Evolutionary conservation across 768 basidiomycete genomes (phyloP).

Genomic region (Amanita molliuscula): DNA sequence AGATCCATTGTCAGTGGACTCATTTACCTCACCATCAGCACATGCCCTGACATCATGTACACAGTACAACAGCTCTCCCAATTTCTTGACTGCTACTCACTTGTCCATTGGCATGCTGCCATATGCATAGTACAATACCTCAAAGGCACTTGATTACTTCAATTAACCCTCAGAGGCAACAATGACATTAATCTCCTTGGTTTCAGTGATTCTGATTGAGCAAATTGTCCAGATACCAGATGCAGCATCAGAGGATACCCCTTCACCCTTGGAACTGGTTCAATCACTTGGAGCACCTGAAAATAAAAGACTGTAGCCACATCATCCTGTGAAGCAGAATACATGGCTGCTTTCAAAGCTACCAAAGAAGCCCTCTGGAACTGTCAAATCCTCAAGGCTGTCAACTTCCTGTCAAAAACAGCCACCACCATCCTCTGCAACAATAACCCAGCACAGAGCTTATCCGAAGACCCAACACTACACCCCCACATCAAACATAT

Average conservation of each 20-base stretch:
- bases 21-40: constrained; percentile 11
- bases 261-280: constrained; percentile 11
- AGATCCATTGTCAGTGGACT: no score
- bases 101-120: no score
- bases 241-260: constrained; percentile 12
- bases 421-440: constrained; percentile 16
- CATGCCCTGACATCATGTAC: constrained; percentile 17
- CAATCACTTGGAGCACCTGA: constrained; percentile 10
- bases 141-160: background rate
- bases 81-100: constrained; percentile 17
- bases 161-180: background rate
- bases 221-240: constrained; percentile 11
- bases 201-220: constrained; percentile 15
- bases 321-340: constrained; percentile 29
- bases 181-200: constrained; percentile 7
- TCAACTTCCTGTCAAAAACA: background rate
- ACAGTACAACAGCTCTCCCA: constrained; percentile 16
- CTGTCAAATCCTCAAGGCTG: background rate
- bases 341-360: constrained; percentile 22
- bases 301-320: constrained; percentile 21
- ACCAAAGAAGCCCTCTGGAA: constrained; percentile 21
- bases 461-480: constrained; percentile 22
- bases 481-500: constrained; percentile 33
- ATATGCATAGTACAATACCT: constrained; percentile 13
- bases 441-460: constrained; percentile 25